Conservation (phyloP, 2,329 filamentous ascomycete genomes). For the Acephala macrosclerotiorum region DNA sequence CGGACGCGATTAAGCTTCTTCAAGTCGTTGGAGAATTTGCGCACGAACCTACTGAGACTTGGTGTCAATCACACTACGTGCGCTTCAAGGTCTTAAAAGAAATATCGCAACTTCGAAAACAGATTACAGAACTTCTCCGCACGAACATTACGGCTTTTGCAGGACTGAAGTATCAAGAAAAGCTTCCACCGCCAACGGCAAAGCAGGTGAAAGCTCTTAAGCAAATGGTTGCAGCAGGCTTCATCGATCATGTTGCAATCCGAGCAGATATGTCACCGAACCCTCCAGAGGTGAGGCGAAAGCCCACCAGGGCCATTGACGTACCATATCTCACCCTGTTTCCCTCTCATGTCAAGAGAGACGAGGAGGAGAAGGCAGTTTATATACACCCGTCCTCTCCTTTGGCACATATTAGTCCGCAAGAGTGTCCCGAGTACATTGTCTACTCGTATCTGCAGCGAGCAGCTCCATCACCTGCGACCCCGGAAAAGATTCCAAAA, state of each 20-base stretch:
- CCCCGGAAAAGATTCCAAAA: constrained; percentile 65
- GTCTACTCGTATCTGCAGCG: constrained; percentile 88
- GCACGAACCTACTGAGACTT: constrained; percentile 72
- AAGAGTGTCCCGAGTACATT: constrained; percentile 85
- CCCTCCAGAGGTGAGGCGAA: constrained; percentile 70
- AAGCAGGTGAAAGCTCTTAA: constrained; percentile 82
- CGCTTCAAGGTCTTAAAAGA: constrained; percentile 88
- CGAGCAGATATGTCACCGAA: constrained; percentile 84
- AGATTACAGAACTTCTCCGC: constrained; percentile 83
- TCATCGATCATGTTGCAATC: constrained; percentile 93
- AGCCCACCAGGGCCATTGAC: constrained; percentile 86
- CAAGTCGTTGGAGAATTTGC: constrained; percentile 89
- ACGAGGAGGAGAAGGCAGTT: constrained; percentile 69
- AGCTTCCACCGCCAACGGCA: constrained; percentile 64
- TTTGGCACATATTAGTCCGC: constrained; percentile 71
- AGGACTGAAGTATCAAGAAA: constrained; percentile 62
- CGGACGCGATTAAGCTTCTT: constrained; percentile 89
- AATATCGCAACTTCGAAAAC: constrained; percentile 80
- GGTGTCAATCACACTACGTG: constrained; percentile 86
- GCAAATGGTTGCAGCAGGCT: constrained; percentile 90
- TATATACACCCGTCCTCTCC: constrained; percentile 89
- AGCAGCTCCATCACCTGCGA: constrained; percentile 57
- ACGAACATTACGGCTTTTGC: constrained; percentile 74
- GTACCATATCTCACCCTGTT: constrained; percentile 90
- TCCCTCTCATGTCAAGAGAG: constrained; percentile 61